These are phyloP conservation scores for Saccharata proteae DNA, from an alignment of 2,329 filamentous ascomycete species.

Conservation along the genomic window DNA sequence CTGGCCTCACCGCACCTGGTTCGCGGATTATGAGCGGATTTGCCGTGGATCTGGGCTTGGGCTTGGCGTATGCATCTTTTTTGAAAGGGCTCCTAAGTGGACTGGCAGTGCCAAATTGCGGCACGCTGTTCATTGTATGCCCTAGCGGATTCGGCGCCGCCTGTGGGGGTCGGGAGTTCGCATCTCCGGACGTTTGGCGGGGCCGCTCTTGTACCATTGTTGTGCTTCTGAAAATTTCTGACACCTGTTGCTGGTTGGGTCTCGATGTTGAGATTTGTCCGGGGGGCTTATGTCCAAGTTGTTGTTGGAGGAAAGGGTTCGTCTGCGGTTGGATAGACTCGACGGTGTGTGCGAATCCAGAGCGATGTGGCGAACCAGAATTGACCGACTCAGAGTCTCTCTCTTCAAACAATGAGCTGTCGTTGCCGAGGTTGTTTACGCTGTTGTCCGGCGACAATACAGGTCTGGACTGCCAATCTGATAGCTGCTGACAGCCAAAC, in stretches of 20 bases:
- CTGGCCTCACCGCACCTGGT: slow-evolving; percentile 34
- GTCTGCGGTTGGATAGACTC: neutral
- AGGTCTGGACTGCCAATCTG: no score
- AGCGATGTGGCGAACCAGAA: neutral
- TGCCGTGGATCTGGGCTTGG: neutral
- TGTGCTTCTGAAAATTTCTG: slow-evolving; percentile 15
- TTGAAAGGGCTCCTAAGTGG: slow-evolving; percentile 40
- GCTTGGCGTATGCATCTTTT: slow-evolving; percentile 17
- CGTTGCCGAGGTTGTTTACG: neutral
- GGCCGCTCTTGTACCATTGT: slow-evolving; percentile 15
- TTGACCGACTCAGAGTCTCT: neutral
- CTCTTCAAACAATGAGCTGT: neutral
- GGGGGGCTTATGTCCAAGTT: neutral
- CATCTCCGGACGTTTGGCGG: slow-evolving; percentile 7
- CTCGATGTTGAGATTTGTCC: neutral
- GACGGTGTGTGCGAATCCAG: neutral
- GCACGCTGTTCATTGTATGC: neutral
- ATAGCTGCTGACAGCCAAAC: neutral
- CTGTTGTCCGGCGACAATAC: no score
- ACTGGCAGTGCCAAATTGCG: slow-evolving; percentile 46
- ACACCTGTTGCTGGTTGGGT: neutral
- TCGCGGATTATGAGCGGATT: slow-evolving; percentile 39
- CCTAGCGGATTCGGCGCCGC: neutral
- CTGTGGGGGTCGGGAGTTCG: neutral
- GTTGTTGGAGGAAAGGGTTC: neutral